Conservation (phyloP, 805 yeast species). For the Saccharomycopsis oosterbeekiorum region DNA sequence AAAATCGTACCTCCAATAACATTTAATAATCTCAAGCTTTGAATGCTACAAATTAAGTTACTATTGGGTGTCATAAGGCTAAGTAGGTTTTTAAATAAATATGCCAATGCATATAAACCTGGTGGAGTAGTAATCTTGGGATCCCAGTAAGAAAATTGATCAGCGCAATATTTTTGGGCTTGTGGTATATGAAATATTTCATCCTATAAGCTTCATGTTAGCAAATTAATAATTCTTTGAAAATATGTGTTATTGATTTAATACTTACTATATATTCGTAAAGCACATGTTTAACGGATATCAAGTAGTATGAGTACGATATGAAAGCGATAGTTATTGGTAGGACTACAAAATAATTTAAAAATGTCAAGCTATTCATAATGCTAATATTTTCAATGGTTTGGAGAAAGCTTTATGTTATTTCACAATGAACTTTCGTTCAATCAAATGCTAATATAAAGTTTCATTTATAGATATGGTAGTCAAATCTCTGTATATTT, state of each 20-base stretch:
- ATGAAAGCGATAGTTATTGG: conserved; percentile 8
- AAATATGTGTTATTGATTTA: background rate
- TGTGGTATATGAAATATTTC: conserved; percentile 84
- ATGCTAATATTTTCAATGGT: background rate
- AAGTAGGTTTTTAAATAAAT: conserved; percentile 25
- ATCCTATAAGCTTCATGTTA: conserved; percentile 30
- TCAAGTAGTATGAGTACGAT: conserved; percentile 6
- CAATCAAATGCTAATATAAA: too few species aligned
- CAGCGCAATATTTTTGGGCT: conserved; percentile 53
- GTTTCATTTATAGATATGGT: too few species aligned
- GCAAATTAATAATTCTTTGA: background rate
- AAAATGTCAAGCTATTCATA: background rate
- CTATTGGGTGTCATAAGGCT: conserved; percentile 22
- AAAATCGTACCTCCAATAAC: conserved; percentile 51
- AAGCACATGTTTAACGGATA: conserved; percentile 5
- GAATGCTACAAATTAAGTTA: conserved; percentile 25
- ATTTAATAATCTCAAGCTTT: conserved; percentile 47
- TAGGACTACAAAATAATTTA: conserved; percentile 3
- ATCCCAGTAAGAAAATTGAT: conserved; percentile 66
- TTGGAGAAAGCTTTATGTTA: background rate
- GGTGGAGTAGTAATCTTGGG: conserved; percentile 95
- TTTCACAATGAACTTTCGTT: too few species aligned
- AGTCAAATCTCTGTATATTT: too few species aligned
- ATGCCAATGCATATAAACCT: conserved; percentile 58
- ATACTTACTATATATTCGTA: conserved; percentile 9